A percentile compares a stretch with the other conserved stretches of the same genome.
Conservation (phyloP, 306 rosid species). For the Malus asiatica region DNA sequence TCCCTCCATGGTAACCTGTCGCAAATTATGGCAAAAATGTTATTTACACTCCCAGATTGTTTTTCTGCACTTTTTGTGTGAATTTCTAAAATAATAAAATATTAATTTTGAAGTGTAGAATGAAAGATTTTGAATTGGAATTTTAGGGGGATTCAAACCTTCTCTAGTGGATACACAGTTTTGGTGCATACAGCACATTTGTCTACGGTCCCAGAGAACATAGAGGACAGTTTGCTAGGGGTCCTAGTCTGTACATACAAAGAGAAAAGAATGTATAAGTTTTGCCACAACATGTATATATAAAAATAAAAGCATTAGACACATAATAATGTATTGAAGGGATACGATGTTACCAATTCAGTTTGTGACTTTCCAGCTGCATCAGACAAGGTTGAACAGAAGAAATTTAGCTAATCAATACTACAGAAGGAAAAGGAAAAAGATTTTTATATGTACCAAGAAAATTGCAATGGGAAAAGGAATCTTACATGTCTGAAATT, state of each 20-base stretch:
- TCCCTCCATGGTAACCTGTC: slow-evolving; percentile 63
- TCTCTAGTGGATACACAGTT: slow-evolving; percentile 75
- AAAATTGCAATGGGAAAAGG: background rate
- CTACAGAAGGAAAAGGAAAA: background rate
- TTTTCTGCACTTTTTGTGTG: background rate
- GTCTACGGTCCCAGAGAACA: slow-evolving; percentile 84
- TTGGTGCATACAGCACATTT: slow-evolving; percentile 72
- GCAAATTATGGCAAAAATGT: background rate
- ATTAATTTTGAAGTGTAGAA: background rate
- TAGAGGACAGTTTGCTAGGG: slow-evolving; percentile 54
- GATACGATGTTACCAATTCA: slow-evolving; percentile 35
- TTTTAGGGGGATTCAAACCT: slow-evolving; percentile 25
- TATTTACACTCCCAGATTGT: background rate
- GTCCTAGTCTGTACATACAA: slow-evolving; percentile 32
- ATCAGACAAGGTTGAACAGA: slow-evolving; percentile 10
- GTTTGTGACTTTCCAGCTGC: slow-evolving; percentile 36
- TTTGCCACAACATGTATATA: background rate
- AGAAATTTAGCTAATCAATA: background rate
- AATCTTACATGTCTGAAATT: slow-evolving; percentile 27
- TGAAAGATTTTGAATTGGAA: background rate
- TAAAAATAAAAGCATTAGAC: background rate
- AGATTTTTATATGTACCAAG: background rate
- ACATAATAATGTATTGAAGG: background rate
- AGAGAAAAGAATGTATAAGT: background rate
- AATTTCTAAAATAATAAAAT: background rate